Percentiles rank a stretch among this genome's conserved stretches.
phyloP scores from a whole-genome alignment of 225 moss, liverwort and hornwort genomes.

The Marchantia polymorpha region DNA sequence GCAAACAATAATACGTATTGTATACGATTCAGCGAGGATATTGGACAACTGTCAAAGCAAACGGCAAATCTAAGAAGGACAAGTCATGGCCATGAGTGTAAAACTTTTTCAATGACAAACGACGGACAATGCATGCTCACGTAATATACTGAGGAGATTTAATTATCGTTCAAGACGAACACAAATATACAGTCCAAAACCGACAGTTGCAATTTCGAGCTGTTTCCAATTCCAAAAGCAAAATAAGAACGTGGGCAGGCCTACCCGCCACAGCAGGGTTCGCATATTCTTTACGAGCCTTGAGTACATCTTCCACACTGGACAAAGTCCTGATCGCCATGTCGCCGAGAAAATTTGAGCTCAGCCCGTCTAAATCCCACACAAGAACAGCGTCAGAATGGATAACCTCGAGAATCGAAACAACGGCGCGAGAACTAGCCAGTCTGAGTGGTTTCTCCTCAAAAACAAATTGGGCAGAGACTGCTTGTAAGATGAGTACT shows the following conservation, averaged over 20 bases:
- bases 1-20: background rate
- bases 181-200: background rate
- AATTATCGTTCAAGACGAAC: background rate
- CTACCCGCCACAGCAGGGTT: constrained; percentile 47
- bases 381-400: background rate
- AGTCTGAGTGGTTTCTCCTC: background rate
- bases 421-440: background rate
- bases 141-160: too few relatives aligned
- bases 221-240: background rate
- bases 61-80: too few relatives aligned
- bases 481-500: background rate
- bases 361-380: background rate
- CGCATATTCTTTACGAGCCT: constrained; percentile 42
- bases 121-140: background rate
- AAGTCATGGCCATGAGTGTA: too few relatives aligned
- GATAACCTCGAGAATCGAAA: too few relatives aligned
- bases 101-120: background rate
- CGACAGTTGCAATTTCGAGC: background rate
- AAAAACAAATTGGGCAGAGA: background rate
- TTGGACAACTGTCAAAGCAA: too few relatives aligned
- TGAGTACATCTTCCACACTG: constrained; percentile 65
- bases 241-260: background rate
- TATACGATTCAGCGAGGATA: background rate
- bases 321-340: constrained; percentile 49
- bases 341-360: background rate